Conservation (phyloP, 768 basidiomycete genomes). For the Chalciporus sphaerocephalus region DNA sequence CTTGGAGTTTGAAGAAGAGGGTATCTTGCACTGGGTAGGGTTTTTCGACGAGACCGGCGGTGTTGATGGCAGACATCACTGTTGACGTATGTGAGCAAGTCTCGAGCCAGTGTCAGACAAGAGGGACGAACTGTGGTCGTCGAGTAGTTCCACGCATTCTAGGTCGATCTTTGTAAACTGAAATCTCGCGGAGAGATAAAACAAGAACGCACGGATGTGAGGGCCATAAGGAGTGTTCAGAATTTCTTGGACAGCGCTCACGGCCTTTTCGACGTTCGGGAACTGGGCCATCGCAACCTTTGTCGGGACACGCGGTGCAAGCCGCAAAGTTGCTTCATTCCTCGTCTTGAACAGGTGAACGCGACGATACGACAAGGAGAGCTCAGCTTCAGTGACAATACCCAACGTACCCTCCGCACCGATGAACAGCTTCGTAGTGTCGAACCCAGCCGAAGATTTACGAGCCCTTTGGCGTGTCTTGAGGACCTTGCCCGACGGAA, state of each 20-base stretch:
- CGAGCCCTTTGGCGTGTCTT: constrained; percentile 77
- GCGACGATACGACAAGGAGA: background rate
- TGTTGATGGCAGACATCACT: constrained; percentile 80
- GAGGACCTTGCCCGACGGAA: constrained; percentile 81
- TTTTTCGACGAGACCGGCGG: constrained; percentile 53
- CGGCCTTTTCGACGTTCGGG: constrained; percentile 70
- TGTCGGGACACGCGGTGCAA: constrained; percentile 77
- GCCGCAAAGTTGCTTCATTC: constrained; percentile 65
- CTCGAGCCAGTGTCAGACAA: background rate
- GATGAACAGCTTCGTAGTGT: constrained; percentile 82
- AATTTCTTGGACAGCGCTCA: constrained; percentile 78
- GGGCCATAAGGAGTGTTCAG: constrained; percentile 62
- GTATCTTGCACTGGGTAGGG: constrained; percentile 71
- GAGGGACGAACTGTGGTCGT: constrained; percentile 56
- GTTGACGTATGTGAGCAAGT: background rate
- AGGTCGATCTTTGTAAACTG: constrained; percentile 1
- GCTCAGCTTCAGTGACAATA: constrained; percentile 77
- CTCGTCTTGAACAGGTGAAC: background rate
- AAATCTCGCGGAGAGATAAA: background rate
- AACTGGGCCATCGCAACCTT: constrained; percentile 89
- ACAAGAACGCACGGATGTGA: constrained; percentile 57
- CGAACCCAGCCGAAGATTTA: constrained; percentile 86
- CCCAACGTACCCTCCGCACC: constrained; percentile 89
- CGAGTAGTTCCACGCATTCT: constrained; percentile 89
- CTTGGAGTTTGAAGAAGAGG: constrained; percentile 91